Percentiles rank a stretch among this genome's conserved stretches.
phyloP scores from a whole-genome alignment of 202 grass and related monocot species.

The Elaeis oleifera region DNA sequence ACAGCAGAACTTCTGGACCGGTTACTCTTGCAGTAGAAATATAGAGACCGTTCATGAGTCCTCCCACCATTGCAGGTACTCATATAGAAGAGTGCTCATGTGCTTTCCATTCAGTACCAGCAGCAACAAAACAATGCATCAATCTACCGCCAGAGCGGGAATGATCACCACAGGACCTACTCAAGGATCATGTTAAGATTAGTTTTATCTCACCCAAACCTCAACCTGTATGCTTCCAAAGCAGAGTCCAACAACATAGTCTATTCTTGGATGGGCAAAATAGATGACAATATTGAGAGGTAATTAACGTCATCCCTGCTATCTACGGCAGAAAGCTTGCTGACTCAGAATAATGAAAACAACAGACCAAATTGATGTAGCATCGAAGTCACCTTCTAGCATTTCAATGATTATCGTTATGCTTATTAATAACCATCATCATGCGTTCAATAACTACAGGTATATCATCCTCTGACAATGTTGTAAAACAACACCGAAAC shows the following conservation, averaged over 20 bases:
- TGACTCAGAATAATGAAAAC: too few relatives aligned
- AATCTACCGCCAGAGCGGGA: background rate
- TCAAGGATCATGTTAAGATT: too few relatives aligned
- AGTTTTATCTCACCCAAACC: too few relatives aligned
- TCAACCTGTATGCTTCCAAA: too few relatives aligned
- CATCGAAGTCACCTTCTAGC: background rate
- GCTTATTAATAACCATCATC: background rate
- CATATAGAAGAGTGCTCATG: conserved; percentile 49
- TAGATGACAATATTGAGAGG: too few relatives aligned
- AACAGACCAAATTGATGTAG: background rate
- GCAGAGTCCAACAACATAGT: too few relatives aligned
- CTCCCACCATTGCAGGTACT: conserved; percentile 41
- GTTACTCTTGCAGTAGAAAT: too few relatives aligned
- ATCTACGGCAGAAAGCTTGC: too few relatives aligned
- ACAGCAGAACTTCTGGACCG: too few relatives aligned
- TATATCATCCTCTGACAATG: conserved; percentile 10
- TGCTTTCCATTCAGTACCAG: conserved; percentile 36
- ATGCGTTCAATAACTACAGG: conserved; percentile 16
- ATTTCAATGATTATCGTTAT: background rate
- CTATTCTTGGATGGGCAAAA: too few relatives aligned
- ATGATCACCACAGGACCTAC: background rate
- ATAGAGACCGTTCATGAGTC: too few relatives aligned
- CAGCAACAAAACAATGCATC: conserved; percentile 24
- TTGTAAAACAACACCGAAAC: conserved; percentile 18
- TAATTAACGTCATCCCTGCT: too few relatives aligned